phyloP scores from a whole-genome alignment of 2,329 filamentous ascomycete genomes.

The Tolypocladium amazonense region DNA sequence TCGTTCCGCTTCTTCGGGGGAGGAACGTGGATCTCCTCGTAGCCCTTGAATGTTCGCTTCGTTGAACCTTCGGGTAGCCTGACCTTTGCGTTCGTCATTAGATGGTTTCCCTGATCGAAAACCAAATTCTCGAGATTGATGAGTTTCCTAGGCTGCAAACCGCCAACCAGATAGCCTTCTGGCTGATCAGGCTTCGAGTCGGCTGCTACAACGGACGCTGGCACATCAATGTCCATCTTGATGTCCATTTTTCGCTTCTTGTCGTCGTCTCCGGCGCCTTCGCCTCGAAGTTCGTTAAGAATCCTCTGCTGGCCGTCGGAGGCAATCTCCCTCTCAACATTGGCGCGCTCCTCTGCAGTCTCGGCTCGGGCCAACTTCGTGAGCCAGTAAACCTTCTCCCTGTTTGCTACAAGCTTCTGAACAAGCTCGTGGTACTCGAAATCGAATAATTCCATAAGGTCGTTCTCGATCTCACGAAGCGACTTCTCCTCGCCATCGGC shows the following conservation, averaged over 20 bases:
- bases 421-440: conserved; percentile 94
- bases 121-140: conserved; percentile 94
- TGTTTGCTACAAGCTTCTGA: conserved; percentile 80
- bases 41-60: conserved; percentile 92
- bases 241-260: conserved; percentile 67
- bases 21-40: conserved; percentile 96
- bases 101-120: conserved; percentile 95
- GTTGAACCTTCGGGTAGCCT: conserved; percentile 88
- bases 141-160: conserved; percentile 72
- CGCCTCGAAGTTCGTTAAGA: conserved; percentile 76
- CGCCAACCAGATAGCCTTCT: conserved; percentile 65
- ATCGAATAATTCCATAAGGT: conserved; percentile 96
- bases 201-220: conserved; percentile 43
- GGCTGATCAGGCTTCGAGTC: conserved; percentile 41
- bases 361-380: conserved; percentile 78
- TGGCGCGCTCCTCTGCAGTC: conserved; percentile 62
- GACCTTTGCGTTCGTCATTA: conserved; percentile 99
- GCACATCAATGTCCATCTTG: conserved; percentile 87
- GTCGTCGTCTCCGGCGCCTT: conserved; percentile 46
- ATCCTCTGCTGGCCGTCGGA: conserved; percentile 81
- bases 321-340: conserved; percentile 82
- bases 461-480: conserved; percentile 91
- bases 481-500: conserved; percentile 70
- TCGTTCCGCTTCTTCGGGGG: conserved; percentile 81
- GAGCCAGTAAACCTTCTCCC: conserved; percentile 92